Evolutionary conservation across 495 filamentous ascomycete genomes (phyloP), one percentile per base, ranked within the genome.

Genomic region (Aspergillus funiculosus): DNA sequence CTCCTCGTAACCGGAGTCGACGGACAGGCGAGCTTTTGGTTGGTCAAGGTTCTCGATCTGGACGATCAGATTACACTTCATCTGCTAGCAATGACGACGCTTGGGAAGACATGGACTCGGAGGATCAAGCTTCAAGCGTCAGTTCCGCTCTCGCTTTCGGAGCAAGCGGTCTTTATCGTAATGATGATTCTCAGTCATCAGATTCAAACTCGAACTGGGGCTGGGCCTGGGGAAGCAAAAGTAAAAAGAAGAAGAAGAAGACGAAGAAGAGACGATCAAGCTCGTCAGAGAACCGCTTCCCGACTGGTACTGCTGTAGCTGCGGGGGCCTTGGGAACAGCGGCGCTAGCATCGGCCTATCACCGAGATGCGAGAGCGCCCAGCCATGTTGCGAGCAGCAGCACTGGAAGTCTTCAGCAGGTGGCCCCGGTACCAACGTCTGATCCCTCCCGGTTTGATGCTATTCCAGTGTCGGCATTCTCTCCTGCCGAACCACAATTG

Each of bases 391-490:
- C 53, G 4, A 55, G 58, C 41, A 64, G 54, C 39, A 63, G 64
- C 29, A 46, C 50, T 18, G 66, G 56, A 19, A 66, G 62, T 40
- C 63, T 76, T 35, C 72, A 74, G 45, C 65, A 73, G 30, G 64
- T 76, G 57, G 60, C 71, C 66, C 79, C 83, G 6, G 54, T 82
- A 27, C 72, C 81, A 19, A 85, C 79, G 15, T 71, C 71, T 8
- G 83, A 86, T 54, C 77, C 77, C 3, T 65, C 66, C 22, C 73
- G 68, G 29, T 83, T 78, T 52, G 81, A 83, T 40, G 75, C 67
- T 46, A 64, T 59, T 17, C 57, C 61, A 7, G 60, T 73, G 13
- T 70, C 68, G 36, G 74, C 81, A 11, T 60, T 72, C 26, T 48
- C 65, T 58, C 39, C 57, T 64, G 32, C 57, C 51, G 41, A 75